Base-by-base conservation (phyloP, 2,329 filamentous ascomycete genomes). In the Coleophoma crateriformis region DNA sequence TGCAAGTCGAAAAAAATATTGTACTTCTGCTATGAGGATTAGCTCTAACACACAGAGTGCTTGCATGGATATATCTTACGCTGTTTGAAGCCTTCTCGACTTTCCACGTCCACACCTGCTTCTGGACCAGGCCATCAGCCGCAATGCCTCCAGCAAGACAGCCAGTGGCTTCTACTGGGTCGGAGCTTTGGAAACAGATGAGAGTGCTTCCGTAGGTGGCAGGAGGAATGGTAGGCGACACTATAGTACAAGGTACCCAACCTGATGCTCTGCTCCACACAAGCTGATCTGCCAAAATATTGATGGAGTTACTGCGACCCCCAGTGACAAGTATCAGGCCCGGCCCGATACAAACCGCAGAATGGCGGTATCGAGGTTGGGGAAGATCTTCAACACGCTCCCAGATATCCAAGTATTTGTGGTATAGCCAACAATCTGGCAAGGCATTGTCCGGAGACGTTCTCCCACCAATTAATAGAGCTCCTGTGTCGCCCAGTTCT, bases 391-490 rank as follows among this genome's bases (percentile, higher is more conserved):
- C 74, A 13, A 81, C 76, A 54, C 73, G 75, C 50, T 75, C 73
- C 90, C 90, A 96, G 13, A 65, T 32, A 40, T 66, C 66, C 2
- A 60, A 55, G 4, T 73, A 73, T 46, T 77, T 77, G 47, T 78
- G 74, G 54, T 85, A 81, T 2, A 90, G 58, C 89, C 89, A 96
- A 58, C 87, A 90, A 64, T 94, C 88, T 34, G 72, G 72, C 39
- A 89, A 71, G 1, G 82, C 82, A 32, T 75, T 77, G 12, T 82
- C 75, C 4, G 91, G 90, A 7, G 89, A 92, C n/a, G 78, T 75
- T 51, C 91, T 79, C 5, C 92, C 92, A 20, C 92, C 91, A 32
- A 81, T 76, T 43, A 96, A 71, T 11, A 96, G 67, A 51, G 76
- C 77, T 14, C 79, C 78, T 19, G 68, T 67, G 33, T 73, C 69